Evolutionary conservation across 2,329 filamentous ascomycete species (phyloP).

Genomic region (Aspergillus sp.): DNA sequence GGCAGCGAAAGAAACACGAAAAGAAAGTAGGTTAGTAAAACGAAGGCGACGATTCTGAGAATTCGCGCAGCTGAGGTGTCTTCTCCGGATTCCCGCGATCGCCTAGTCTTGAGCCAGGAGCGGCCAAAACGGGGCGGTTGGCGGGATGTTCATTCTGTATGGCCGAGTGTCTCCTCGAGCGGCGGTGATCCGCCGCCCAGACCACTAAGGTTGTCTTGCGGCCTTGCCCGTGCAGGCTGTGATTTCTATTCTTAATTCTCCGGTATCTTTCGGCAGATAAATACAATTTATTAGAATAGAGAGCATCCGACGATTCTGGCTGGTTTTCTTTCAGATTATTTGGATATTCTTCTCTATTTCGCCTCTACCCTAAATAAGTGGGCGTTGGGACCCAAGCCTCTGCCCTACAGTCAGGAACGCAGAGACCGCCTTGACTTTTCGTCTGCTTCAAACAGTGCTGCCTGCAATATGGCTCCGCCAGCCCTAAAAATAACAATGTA

Average conservation of each 20-base stretch:
- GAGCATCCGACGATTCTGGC: too few relatives aligned
- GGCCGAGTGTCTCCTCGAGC: neutral
- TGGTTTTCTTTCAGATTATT: too few relatives aligned
- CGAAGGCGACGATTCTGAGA: neutral
- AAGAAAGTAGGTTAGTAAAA: constrained; percentile 3
- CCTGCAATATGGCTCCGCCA: constrained; percentile 7
- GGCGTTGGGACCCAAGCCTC: neutral
- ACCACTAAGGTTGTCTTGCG: neutral
- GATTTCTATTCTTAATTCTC: neutral
- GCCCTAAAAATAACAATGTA: constrained; percentile 13
- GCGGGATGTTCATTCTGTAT: constrained; percentile 7
- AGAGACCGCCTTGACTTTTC: constrained; percentile 1
- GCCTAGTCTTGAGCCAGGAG: constrained; percentile 2
- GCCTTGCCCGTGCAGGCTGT: neutral
- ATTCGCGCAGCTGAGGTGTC: constrained; percentile 6
- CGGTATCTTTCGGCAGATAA: too few relatives aligned
- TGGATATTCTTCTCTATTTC: too few relatives aligned
- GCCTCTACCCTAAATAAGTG: too few relatives aligned
- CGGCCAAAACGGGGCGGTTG: constrained; percentile 8
- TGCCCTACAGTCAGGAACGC: constrained; percentile 9
- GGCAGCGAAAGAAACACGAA: constrained; percentile 4
- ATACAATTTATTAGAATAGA: too few relatives aligned
- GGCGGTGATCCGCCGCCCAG: neutral
- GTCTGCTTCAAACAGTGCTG: constrained; percentile 6
- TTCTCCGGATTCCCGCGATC: constrained; percentile 11